Base-by-base conservation (phyloP, 192 early-diverging fungal genomes). In the Cladochytrium replicatum region DNA sequence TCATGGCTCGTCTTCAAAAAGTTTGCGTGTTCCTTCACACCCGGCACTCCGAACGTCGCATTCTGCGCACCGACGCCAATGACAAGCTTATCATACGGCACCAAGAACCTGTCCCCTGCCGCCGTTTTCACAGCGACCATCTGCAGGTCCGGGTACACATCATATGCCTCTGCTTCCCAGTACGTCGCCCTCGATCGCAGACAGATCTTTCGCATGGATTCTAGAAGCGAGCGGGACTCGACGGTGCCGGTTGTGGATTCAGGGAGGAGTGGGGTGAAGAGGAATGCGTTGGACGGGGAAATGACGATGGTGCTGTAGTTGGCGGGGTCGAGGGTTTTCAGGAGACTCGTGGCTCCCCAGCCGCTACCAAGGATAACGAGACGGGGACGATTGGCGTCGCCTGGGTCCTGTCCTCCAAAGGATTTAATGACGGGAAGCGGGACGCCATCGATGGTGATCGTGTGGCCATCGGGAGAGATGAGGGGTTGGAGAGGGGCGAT, bases 1-100 rank as follows among this genome's bases (percentile, higher is more conserved):
- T 87, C 83, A 5, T 57, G 41, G 43, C 85, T 79, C 0, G 69
- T 74, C 58, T 87, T 87, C 5, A 83, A 49, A 39, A 72, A 74
- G 30, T 60, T 54, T 1, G 72, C 71, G 53, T 87, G 50, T 50
- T 85, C 78, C 26, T 72, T 28, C 6, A 83, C 85, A 40, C 83
- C 68, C 6, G 43, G 84, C 54, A 58, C 79, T 63, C 60, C 83
- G 67, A 32, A 77, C 65, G 60, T 81, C 68, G 39, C 71, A 68
- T 52, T 74, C 61, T 29, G 67, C 57, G 21, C 81, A n/a, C 58
- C 58, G 4, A 60, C 46, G 6, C 26, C 50, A 29, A 60, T 45
- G 24, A 60, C 49, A 11, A 67, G 40, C 26, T 50, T 51, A 37
- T 67, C 65, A 41, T 67, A 67, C 0, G 65, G 65, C 7, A 67